Percentiles rank a stretch among this genome's conserved stretches.
Evolutionary conservation across 2,329 filamentous ascomycete species (phyloP).

Genomic region (Microdochium paspali): DNA sequence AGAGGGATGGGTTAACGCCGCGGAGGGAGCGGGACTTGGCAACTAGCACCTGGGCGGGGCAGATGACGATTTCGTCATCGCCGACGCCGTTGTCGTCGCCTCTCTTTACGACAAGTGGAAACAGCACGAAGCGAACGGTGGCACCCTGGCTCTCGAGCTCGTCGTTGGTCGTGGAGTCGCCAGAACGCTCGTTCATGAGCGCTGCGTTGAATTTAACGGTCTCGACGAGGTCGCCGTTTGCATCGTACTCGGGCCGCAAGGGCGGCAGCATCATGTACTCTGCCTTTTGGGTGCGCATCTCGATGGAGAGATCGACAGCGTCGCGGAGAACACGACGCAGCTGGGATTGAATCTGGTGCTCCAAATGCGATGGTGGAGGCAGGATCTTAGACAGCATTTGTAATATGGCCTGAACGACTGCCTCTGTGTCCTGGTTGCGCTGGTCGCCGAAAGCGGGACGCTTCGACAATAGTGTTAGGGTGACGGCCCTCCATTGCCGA

Average conservation of each 20-base stretch:
- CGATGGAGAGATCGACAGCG: conserved; percentile 82
- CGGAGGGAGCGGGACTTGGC: conserved; percentile 37
- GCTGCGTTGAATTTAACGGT: conserved; percentile 88
- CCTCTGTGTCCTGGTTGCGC: conserved; percentile 83
- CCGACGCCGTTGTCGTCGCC: conserved; percentile 80
- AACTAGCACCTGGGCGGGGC: conserved; percentile 86
- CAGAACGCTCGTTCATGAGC: conserved; percentile 88
- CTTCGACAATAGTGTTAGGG: conserved; percentile 77
- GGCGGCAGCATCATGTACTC: conserved; percentile 99
- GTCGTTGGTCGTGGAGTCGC: conserved; percentile 60
- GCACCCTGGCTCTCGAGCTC: conserved; percentile 69
- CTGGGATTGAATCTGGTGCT: conserved; percentile 72
- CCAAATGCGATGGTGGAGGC: conserved; percentile 73
- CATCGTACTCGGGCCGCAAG: conserved; percentile 88
- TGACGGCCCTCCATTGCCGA: conserved; percentile 93
- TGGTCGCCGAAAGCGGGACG: conserved; percentile 73
- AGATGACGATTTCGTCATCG: conserved; percentile 92
- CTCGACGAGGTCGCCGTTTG: conserved; percentile 77
- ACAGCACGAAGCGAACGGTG: conserved; percentile 84
- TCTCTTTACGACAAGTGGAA: conserved; percentile 94
- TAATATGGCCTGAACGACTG: conserved; percentile 87
- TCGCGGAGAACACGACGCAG: conserved; percentile 80
- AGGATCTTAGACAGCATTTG: conserved; percentile 75
- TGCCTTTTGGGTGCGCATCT: conserved; percentile 94
- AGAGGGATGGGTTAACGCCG: conserved; percentile 30